Evolutionary conservation across 306 rosid genomes (phyloP), one percentile per base, ranked within the genome.

Genomic region (Fagus sylvatica): DNA sequence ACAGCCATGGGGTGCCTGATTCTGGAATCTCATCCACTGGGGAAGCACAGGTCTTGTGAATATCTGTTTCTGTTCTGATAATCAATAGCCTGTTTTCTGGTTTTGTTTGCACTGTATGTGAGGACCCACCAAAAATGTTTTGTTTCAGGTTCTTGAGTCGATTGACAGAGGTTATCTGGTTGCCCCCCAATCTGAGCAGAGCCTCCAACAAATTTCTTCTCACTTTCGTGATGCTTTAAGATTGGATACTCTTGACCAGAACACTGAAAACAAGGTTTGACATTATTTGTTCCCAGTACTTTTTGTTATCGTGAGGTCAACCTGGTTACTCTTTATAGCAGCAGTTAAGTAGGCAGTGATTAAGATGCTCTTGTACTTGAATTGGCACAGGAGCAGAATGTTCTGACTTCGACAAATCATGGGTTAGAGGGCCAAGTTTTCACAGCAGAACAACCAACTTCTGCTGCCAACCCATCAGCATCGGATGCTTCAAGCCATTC

Each of bases 201-300:
- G 84, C 81, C 74, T 91, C 72, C 97, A 87, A 76, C 96, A 93
- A 81, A 73, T 93, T 76, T 87, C 98, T 72, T 82, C 98, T 64
- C 98, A 93, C 53, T 93, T 93, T 86, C 91, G 76, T 59, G 91
- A 90, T 75, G 86, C 85, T 49, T 79, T 93, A 59, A 86, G 89
- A 80, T 80, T 93, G 86, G 90, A 87, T 71, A 76, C 95, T 62
- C 79, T 80, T 81, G 87, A 85, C 62, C 85, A 83, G 48, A 82
- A 78, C 75, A 89, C 82, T 72, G 94, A 90, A 90, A 76, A 78
- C 4, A 83, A 87, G 93, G 96, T 87, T 72, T 16, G 77, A 64
- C 16, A 42, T 30, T 71, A 11, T 22, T 34, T 53, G 6, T 54
- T 74, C 43, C 68, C 10, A 28, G 22, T 75, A 36, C 72, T 6